Evolutionary conservation across 768 basidiomycete genomes (phyloP), one percentile per base, ranked within the genome.

Genomic region (Postia placenta): DNA sequence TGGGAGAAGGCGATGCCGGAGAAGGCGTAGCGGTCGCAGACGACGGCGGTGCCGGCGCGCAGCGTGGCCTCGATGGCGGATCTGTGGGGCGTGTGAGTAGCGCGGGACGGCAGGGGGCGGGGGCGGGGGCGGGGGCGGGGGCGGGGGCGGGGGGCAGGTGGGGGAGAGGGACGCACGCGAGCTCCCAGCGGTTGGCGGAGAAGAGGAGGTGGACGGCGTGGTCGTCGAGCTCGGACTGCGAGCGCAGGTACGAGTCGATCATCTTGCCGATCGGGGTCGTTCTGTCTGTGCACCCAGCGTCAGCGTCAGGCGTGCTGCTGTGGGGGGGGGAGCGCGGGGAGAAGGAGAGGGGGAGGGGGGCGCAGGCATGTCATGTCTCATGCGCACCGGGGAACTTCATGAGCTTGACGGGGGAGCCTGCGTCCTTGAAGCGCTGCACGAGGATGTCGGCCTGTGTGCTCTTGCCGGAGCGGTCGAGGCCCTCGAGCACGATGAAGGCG

Each of bases 101-200:
- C 22, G 23, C 42, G 25, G 20, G 25, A 28, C 36, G 38, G 35
- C 5, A 37, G 12, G 20, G 2, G 30, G 30, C 30, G 30, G 7
- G 30, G 15, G 30, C 17, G 36, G 27, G 38, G 26, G 33, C 43
- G 30, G 30, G 30, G 30, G 30, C 3, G 12, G 37, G 12, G 33
- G 27, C 4, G 20, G 24, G 72, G 80, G 47, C 61, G n/a, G n/a
- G 36, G 27, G 38, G 26, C 26, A 46, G 30, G 30, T 7, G 30
- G 30, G 3, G 12, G 37, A n/a, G 33, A 28, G 5, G 20, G 24
- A 72, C 80, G 47, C 61, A 95, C 90, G 86, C 85, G 53, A 87
- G 79, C 64, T 98, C 94, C 96, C 96, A 98, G 28, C 95, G 79
- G 63, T 99, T 99, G 2, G 94, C 96, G 38, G 92, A 85, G 73